These are phyloP conservation scores for Corymbia citriodora DNA, from an alignment of 441 rosid genomes.

Conservation along the genomic window DNA sequence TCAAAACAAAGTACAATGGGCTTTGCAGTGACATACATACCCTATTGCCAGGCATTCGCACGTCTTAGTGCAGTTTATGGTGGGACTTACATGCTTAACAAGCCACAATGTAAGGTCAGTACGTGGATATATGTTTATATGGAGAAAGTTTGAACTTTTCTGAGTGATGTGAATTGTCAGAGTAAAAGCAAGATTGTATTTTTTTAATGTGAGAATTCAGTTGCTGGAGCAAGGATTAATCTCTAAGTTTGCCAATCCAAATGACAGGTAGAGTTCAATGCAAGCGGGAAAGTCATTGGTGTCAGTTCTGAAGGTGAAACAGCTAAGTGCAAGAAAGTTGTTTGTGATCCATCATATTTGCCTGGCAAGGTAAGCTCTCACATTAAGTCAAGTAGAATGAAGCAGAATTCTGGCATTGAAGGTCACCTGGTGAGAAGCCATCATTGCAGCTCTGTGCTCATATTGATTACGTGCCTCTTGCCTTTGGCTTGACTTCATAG, in stretches of 20 bases:
- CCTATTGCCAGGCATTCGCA: slow-evolving; percentile 49
- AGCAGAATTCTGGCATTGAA: not conserved
- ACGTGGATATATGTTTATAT: not conserved
- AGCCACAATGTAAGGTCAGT: slow-evolving; percentile 64
- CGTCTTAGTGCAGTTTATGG: slow-evolving; percentile 76
- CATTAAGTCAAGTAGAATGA: not conserved
- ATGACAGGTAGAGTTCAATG: slow-evolving; percentile 59
- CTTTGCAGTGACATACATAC: slow-evolving; percentile 6
- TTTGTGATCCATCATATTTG: slow-evolving; percentile 70
- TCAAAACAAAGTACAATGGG: not conserved
- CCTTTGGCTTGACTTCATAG: slow-evolving; percentile 17
- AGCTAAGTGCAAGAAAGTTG: slow-evolving; percentile 71
- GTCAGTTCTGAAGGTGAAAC: slow-evolving; percentile 71
- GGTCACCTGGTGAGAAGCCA: not conserved
- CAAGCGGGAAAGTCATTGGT: slow-evolving; percentile 50
- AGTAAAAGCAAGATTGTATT: not conserved
- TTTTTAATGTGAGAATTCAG: not conserved
- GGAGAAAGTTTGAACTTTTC: not conserved
- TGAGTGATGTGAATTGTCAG: not conserved
- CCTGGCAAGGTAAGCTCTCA: slow-evolving; percentile 39
- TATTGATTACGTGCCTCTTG: not conserved
- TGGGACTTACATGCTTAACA: slow-evolving; percentile 83
- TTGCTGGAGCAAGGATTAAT: not conserved
- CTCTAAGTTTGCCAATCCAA: not conserved
- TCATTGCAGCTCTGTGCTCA: not conserved